Evolutionary conservation across 208 protist genomes (phyloP), one percentile per base, ranked within the genome.

Genomic region (Trichomonas tenax): DNA sequence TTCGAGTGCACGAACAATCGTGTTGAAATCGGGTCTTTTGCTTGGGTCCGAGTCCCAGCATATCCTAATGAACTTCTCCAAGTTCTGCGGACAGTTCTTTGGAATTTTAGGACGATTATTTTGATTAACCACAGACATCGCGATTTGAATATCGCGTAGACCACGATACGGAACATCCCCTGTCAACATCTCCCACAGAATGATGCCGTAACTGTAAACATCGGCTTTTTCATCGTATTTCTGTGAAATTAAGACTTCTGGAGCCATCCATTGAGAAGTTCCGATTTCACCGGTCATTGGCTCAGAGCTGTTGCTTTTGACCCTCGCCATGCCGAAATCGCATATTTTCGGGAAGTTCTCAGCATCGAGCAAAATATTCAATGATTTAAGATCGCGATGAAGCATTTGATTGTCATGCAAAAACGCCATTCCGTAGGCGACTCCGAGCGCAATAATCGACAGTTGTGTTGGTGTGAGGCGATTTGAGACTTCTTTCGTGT

Each of bases 301-400:
- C 26, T 93, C 86, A 41, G 26, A 41, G 6, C 81, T 40, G 10
- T 48, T 93, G 38, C 17, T 51, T 93, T 93, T 93, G 0, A 41
- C 45, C 9, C 86, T 23, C 3, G 86, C 21, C 21, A 93, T 34
- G 17, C 86, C 86, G 44, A 93, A 93, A 51, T 93, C 86, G 26
- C 44, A 51, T 23, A 93, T 93, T 36, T 93, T 93, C 38, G 86
- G 86, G 44, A 48, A 93, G 44, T 93, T 41, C 1, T 93, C 45
- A n/a, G 40, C 86, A 93, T 93, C 86, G 0, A 93, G 15, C 38
- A 93, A 40, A 38, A 93, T 93, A 51, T 93, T 93, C 46, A 93
- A 93, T 93, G 86, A 93, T 51, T 93, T 93, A 40, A 93, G n/a
- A 93, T 93, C 86, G 26, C 86, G 86, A 93, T 93, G 86, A 93